phyloP scores from a whole-genome alignment of 768 basidiomycete genomes.

The Pisolithus marmoratus region DNA sequence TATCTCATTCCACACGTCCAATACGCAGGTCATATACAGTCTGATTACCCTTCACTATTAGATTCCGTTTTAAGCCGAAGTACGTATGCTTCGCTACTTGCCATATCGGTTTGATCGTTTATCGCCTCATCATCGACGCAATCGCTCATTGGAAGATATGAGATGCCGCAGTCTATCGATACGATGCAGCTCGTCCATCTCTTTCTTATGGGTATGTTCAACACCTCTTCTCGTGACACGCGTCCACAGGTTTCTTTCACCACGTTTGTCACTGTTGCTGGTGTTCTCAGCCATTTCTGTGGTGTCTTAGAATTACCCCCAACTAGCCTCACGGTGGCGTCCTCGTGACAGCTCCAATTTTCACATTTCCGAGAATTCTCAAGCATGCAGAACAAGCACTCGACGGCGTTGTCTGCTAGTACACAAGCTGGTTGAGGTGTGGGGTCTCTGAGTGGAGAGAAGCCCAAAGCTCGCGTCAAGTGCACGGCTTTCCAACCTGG shows the following conservation, averaged over 20 bases:
- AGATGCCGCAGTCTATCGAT: conserved; percentile 24
- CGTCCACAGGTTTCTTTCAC: conserved; percentile 3
- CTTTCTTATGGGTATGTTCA: not conserved
- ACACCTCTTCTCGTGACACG: not conserved
- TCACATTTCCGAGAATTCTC: conserved; percentile 19
- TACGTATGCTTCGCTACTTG: not conserved
- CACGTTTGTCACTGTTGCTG: conserved; percentile 1
- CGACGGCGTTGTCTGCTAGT: conserved; percentile 9
- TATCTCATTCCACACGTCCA: conserved; percentile 9
- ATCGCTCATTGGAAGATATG: conserved; percentile 22
- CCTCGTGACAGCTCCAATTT: not conserved
- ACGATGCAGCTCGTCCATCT: not conserved
- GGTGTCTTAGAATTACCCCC: conserved; percentile 3
- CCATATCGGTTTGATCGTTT: not conserved
- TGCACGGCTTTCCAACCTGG: conserved; percentile 7
- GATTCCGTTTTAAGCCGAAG: not conserved
- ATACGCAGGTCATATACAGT: not conserved
- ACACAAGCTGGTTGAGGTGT: conserved; percentile 19
- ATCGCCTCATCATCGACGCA: conserved; percentile 10
- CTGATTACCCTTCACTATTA: not conserved
- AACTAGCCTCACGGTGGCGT: not conserved
- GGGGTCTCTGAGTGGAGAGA: conserved; percentile 25
- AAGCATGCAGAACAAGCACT: conserved; percentile 1
- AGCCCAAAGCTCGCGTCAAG: conserved; percentile 20
- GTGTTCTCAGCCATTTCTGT: conserved; percentile 1